These are phyloP conservation scores for Detonula confervacea DNA, from an alignment of 352 stramenopile species.

Conservation along the genomic window DNA sequence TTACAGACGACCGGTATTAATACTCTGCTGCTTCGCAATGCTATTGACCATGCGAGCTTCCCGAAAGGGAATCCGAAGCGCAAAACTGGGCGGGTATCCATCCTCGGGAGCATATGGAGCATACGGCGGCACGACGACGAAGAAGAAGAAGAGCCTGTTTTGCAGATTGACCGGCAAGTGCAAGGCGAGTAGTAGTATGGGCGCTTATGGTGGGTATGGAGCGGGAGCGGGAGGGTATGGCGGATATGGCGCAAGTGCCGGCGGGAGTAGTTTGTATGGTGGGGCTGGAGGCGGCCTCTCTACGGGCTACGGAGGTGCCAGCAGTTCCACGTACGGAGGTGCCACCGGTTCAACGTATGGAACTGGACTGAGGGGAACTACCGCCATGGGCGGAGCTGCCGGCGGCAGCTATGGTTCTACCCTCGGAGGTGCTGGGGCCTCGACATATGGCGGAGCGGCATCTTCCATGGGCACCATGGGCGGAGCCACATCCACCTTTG, in stretches of 20 bases:
- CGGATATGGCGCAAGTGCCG: slow-evolving; percentile 8
- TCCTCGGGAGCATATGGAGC: no score
- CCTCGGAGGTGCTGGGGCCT: slow-evolving; percentile 6
- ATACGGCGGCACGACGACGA: no score
- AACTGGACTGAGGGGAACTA: neutral
- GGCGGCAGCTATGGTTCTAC: slow-evolving; percentile 26
- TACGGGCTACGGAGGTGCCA: neutral
- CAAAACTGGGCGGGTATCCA: slow-evolving; percentile 46
- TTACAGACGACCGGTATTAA: slow-evolving; percentile 45
- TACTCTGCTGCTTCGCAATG: slow-evolving; percentile 27
- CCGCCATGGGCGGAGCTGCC: slow-evolving; percentile 4
- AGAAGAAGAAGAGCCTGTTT: no score
- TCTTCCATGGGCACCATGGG: slow-evolving; percentile 18
- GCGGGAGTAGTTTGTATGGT: slow-evolving; percentile 24
- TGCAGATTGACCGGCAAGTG: no score
- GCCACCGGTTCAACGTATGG: slow-evolving; percentile 5
- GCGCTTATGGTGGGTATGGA: slow-evolving; percentile 31
- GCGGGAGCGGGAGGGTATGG: no score
- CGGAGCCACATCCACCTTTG: no score
- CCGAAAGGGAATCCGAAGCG: slow-evolving; percentile 32
- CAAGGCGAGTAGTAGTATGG: no score
- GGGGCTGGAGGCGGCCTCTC: neutral
- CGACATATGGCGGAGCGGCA: neutral
- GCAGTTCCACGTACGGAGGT: neutral
- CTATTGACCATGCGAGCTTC: slow-evolving; percentile 46